Evolutionary conservation across 1,284 basidiomycete species (phyloP).

Genomic region (Naganishia liquefaciens): DNA sequence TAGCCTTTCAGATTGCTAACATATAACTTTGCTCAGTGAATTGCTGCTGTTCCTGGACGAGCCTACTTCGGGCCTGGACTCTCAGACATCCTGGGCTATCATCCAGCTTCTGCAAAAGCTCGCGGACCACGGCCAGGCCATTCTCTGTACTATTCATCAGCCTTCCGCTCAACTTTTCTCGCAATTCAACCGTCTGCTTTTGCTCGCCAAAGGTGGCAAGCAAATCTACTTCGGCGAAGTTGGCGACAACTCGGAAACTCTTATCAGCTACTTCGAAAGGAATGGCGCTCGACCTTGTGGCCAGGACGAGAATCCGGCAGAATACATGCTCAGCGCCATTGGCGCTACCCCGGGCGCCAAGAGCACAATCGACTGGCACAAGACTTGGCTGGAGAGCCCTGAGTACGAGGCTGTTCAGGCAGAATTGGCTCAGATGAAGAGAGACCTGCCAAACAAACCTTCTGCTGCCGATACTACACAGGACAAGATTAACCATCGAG

Average conservation of each 20-base stretch:
- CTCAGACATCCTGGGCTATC: slow-evolving; percentile 85
- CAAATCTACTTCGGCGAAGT: slow-evolving; percentile 62
- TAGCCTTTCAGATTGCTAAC: slow-evolving; percentile 14
- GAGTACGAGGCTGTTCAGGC: slow-evolving; percentile 50
- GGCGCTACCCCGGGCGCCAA: slow-evolving; percentile 66
- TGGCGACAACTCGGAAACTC: slow-evolving; percentile 56
- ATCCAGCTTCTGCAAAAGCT: slow-evolving; percentile 77
- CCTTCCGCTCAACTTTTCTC: slow-evolving; percentile 62
- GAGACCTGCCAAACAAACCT: slow-evolving; percentile 40
- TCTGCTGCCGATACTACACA: slow-evolving; percentile 37
- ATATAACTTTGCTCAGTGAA: slow-evolving; percentile 46
- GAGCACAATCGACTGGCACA: slow-evolving; percentile 69
- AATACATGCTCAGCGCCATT: slow-evolving; percentile 60
- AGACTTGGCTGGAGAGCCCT: slow-evolving; percentile 63
- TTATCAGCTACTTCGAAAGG: slow-evolving; percentile 59
- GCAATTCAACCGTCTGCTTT: slow-evolving; percentile 64
- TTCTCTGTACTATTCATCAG: slow-evolving; percentile 64
- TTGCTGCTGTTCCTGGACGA: slow-evolving; percentile 81
- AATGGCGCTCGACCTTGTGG: slow-evolving; percentile 51
- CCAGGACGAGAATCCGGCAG: slow-evolving; percentile 56
- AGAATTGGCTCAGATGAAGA: slow-evolving; percentile 56
- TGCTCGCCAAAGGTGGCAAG: slow-evolving; percentile 56
- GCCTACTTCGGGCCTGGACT: slow-evolving; percentile 73
- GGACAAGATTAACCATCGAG: slow-evolving; percentile 47
- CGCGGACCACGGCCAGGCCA: slow-evolving; percentile 66